Evolutionary conservation across 495 filamentous ascomycete genomes (phyloP).

Genomic region (Annulohypoxylon bovei): DNA sequence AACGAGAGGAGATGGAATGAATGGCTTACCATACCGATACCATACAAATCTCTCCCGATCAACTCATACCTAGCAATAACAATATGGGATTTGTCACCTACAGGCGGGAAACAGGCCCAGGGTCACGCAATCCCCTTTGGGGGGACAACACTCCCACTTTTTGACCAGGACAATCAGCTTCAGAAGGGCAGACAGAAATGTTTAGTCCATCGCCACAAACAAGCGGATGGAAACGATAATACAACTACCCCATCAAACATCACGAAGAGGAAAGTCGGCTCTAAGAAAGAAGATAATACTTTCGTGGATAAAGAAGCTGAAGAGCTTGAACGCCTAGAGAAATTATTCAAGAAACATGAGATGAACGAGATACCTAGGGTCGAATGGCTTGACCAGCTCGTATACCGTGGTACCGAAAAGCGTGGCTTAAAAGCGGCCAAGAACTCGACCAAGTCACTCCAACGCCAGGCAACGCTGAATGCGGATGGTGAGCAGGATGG

Average conservation of each 20-base stretch:
- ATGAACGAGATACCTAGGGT: constrained; percentile 93
- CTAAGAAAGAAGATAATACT: constrained; percentile 59
- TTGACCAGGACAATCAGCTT: constrained; percentile 88
- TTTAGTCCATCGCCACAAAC: constrained; percentile 79
- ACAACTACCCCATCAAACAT: constrained; percentile 79
- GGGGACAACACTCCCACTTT: constrained; percentile 88
- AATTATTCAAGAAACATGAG: constrained; percentile 95
- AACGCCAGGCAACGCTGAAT: constrained; percentile 45
- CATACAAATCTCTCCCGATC: constrained; percentile 79
- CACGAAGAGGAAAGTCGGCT: constrained; percentile 52
- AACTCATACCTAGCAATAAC: constrained; percentile 90
- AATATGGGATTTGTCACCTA: constrained; percentile 91
- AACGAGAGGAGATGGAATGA: constrained; percentile 88
- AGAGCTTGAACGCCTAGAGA: constrained; percentile 85
- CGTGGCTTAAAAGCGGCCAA: constrained; percentile 66
- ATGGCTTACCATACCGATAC: constrained; percentile 89
- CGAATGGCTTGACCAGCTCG: constrained; percentile 94
- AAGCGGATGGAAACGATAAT: constrained; percentile 85
- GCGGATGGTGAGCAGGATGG: constrained; percentile 50
- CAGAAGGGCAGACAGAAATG: constrained; percentile 95
- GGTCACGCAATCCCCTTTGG: constrained; percentile 90
- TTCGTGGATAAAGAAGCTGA: constrained; percentile 68
- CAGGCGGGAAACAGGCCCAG: constrained; percentile 68
- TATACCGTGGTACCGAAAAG: constrained; percentile 87
- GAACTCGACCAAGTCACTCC: constrained; percentile 49